Evolutionary conservation across 768 basidiomycete genomes (phyloP), one percentile per base, ranked within the genome.

Genomic region (Coprinopsis marcescibilis): DNA sequence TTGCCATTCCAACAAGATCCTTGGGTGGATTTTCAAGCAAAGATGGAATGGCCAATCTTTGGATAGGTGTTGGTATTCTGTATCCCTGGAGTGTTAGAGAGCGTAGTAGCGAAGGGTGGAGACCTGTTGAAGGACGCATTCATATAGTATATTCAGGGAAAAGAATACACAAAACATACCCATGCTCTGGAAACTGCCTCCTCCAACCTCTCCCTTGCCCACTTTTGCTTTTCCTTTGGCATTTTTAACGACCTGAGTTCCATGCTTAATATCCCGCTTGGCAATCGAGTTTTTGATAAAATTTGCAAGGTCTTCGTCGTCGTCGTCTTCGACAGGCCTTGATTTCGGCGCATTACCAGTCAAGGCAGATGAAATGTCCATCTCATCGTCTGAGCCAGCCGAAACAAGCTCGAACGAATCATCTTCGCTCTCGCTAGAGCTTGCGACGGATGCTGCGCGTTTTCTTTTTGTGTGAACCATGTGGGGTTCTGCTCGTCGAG

Each of bases 1-100:
- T 79, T 29, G 96, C 95, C 96, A 98, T 99, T 33, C 91, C 95
- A 12, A 98, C 91, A 12, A 99, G 80, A 66, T 96, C 94, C 43
- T 88, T 74, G 7, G 93, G 91, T 32, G 94, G 92, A 33, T 77
- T 80, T 11, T 84, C 65, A 30, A 98, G 78, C 33, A 96, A 77
- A 15, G 83, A 72, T 4, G 96, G 96, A 36, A 99, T 89, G 2
- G 92, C 71, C 19, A 87, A 75, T 4, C 95, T 81, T 64, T 99
- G 96, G 41, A 99, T 98, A 0, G 96, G 96, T 0, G 96, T 99
- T 12, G 96, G 96, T 35, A 83, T 86, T 27, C 89, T 85, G 65
- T 90, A 97, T 14, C 95, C 95, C 58, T 95, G 85, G n/a, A 94
- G 72, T 2, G 86, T 85, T 30, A 98, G 69, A 2, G 91, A 85